Evolutionary conservation across 768 basidiomycete species (phyloP).

Genomic region (Trametes cinnabarina): DNA sequence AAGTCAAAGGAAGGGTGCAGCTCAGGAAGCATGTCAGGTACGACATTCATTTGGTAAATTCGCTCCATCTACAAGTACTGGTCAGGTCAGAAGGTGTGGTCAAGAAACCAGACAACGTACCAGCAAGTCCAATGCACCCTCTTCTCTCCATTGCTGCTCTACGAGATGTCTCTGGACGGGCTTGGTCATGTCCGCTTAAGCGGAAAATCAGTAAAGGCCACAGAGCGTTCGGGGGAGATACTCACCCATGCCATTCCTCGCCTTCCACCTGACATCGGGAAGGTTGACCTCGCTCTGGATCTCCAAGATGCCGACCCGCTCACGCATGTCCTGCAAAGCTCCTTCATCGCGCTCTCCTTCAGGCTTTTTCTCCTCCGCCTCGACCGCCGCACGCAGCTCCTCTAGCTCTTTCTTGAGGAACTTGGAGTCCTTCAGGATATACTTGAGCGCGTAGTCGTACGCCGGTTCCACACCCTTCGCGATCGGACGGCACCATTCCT

Average conservation of each 20-base stretch:
- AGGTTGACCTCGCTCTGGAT: constrained; percentile 82
- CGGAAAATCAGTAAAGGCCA: no score
- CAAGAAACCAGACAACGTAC: constrained; percentile 41
- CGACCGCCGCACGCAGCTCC: constrained; percentile 32
- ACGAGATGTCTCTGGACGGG: constrained; percentile 74
- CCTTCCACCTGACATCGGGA: constrained; percentile 79
- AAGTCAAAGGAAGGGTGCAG: constrained; percentile 76
- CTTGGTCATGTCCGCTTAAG: constrained; percentile 71
- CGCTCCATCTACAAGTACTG: constrained; percentile 75
- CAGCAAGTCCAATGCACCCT: constrained; percentile 80
- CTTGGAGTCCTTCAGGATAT: constrained; percentile 62
- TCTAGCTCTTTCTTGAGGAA: constrained; percentile 45
- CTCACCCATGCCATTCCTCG: constrained; percentile 76
- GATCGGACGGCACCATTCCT: constrained; percentile 65
- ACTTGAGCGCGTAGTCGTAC: constrained; percentile 81
- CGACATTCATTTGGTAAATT: constrained; percentile 84
- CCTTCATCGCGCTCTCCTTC: constrained; percentile 35
- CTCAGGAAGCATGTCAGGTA: constrained; percentile 80
- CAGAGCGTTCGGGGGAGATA: no score
- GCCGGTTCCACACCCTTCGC: constrained; percentile 63
- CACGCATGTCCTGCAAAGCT: constrained; percentile 43
- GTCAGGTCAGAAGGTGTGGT: background rate
- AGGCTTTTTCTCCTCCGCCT: constrained; percentile 23
- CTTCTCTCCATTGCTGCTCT: constrained; percentile 82
- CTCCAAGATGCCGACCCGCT: constrained; percentile 59